A percentile compares a stretch with the other conserved stretches of the same genome.
Conservation (phyloP, 2,329 filamentous ascomycete species). For the Venturia asperata region DNA sequence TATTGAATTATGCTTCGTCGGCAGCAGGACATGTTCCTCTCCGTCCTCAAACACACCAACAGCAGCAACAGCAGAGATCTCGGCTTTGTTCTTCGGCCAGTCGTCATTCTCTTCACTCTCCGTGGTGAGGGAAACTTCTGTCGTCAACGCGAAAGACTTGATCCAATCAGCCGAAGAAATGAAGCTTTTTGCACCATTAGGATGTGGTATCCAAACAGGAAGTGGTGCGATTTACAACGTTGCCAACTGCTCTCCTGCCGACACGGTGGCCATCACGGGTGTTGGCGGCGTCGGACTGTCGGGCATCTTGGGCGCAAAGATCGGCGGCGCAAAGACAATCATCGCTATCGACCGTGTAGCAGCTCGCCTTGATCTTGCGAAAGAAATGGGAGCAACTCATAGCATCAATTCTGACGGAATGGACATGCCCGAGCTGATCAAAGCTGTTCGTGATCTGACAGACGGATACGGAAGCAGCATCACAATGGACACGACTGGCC, state of each 20-base stretch:
- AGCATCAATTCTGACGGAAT: constrained; percentile 7
- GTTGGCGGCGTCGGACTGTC: constrained; percentile 38
- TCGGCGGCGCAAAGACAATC: constrained; percentile 29
- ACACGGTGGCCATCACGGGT: constrained; percentile 34
- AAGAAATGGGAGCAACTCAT: constrained; percentile 39
- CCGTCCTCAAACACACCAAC: constrained; percentile 31
- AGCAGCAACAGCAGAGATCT: constrained; percentile 20
- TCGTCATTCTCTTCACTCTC: constrained; percentile 21
- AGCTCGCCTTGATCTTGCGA: constrained; percentile 38
- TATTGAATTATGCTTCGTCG: constrained; percentile 14
- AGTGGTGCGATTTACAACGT: constrained; percentile 38
- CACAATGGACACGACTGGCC: constrained; percentile 46
- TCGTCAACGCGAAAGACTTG: background rate
- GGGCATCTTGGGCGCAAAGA: constrained; percentile 35
- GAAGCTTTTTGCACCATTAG: constrained; percentile 34
- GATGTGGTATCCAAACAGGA: constrained; percentile 41
- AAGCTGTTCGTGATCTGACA: constrained; percentile 32
- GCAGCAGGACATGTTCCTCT: constrained; percentile 38
- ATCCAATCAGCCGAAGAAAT: constrained; percentile 23
- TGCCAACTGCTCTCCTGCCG: constrained; percentile 25
- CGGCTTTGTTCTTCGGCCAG: constrained; percentile 23
- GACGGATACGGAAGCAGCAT: constrained; percentile 38
- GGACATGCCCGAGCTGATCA: constrained; percentile 26
- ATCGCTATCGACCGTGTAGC: constrained; percentile 43
- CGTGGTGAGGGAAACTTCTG: constrained; percentile 21